Evolutionary conservation across 495 filamentous ascomycete genomes (phyloP), one percentile per base, ranked within the genome.

Genomic region (Tirmania nivea): DNA sequence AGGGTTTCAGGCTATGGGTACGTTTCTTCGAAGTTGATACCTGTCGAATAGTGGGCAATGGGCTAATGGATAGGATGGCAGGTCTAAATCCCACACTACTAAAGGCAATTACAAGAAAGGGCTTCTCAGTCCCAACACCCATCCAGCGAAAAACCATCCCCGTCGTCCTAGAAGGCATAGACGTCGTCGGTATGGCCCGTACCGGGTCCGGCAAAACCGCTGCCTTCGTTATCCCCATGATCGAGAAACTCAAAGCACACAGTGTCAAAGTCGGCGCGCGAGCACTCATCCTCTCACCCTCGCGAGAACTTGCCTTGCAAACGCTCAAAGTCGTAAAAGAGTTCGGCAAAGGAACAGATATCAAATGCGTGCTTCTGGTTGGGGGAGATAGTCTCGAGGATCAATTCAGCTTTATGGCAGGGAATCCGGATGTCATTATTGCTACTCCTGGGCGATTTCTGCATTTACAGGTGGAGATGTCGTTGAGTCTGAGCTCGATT

Each of bases 71-170:
- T 52, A 39, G 14, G 8, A 25, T 14, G 42, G 11, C 54, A 79
- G 76, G 81, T 48, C 71, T 99, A 36, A 90, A 81, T 69, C 66
- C 75, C 34, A 77, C 80, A 49, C 71, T 99, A 12, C 70, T 96
- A 34, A 86, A 87, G 61, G 84, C 92, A 6, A 95, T 99, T 50
- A 75, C 81, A 14, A 76, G 81, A 56, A 96, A 95, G 68, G 90
- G 90, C 31, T 99, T 93, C 68, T 84, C 81, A 1, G 84, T 96
- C 2, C 90, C 90, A 0, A 99, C 90, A 5, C 90, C 90, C 0
- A 96, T 99, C 65, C 90, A 99, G 71, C 75, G 90, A 36, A 95
- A 95, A 70, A 84, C 90, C 9, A 90, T 99, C 48, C 90, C 90
- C 5, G 72, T 96, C 53, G 74, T 95, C 45, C 72, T 94, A 63